Evolutionary conservation across 495 filamentous ascomycete genomes (phyloP), one percentile per base, ranked within the genome.

Genomic region (Rhypophila decipiens): DNA sequence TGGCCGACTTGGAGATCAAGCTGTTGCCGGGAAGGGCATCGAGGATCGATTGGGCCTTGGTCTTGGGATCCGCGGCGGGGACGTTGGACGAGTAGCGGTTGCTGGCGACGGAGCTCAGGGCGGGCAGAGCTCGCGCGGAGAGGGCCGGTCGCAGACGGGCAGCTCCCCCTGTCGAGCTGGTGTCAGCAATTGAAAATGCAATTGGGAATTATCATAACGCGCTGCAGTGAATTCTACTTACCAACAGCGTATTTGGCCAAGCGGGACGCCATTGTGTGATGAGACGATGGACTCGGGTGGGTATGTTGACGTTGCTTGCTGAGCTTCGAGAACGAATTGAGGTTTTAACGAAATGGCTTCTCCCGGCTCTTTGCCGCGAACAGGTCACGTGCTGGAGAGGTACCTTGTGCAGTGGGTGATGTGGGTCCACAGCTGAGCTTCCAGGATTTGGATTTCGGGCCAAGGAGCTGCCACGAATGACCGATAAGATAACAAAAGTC

Each of bases 1-100:
- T 87, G 62, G 94, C 94, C 52, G 88, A 89, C 82, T 97, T 99
- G 68, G 88, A 89, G 67, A 93, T 69, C 56, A 96, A 76, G 56
- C 77, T 84, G 76, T 77, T 87, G 59, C 90, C 86, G 57, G 89
- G 87, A 38, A 99, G 74, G 52, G 90, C 71, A 59, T 97, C 86
- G 59, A 99, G 72, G 73, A 99, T 85, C 24, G 88, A 94, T 75
- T 96, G 86, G 33, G 94, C 94, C 77, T 91, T 95, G 66, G 83
- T 85, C 72, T 90, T 86, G 60, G 94, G 90, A 51, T 95, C 88
- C 67, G 85, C 76, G 23, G 81, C 55, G 24, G 93, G 87, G 20
- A 90, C 80, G 66, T 80, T 88, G 57, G 90, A 90, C 53, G 78
- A 72, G 59, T 77, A 71, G 54, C 87, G 86, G 63, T 76, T 65